phyloP scores from a whole-genome alignment of 768 basidiomycete species.

The Termitomyces eurrhizus region DNA sequence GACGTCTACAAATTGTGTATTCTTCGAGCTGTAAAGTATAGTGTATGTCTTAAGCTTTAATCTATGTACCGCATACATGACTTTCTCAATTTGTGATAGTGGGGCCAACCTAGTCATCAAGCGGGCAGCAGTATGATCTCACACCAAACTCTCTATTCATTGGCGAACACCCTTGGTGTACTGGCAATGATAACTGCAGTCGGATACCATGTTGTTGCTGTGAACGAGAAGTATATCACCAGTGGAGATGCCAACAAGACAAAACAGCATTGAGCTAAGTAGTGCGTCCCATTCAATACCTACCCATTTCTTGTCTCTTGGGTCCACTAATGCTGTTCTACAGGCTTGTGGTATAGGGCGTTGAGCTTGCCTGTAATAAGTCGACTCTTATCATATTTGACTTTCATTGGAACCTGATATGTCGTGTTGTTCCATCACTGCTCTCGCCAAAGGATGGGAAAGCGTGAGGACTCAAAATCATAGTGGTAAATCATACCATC shows the following conservation, averaged over 20 bases:
- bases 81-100: neutral
- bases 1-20: neutral
- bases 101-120: neutral
- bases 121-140: conserved; percentile 56
- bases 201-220: conserved; percentile 86
- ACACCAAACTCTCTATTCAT: conserved; percentile 72
- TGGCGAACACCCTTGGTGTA: conserved; percentile 80
- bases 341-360: neutral
- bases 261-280: conserved; percentile 13
- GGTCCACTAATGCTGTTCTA: neutral
- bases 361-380: neutral
- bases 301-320: neutral
- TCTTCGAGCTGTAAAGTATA: neutral
- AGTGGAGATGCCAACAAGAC: conserved; percentile 20
- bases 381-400: neutral
- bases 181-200: conserved; percentile 87
- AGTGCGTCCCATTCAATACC: neutral
- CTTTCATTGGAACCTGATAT: too few relatives aligned
- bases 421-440: too few relatives aligned
- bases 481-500: too few relatives aligned
- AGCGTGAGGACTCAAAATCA: too few relatives aligned
- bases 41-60: neutral
- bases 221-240: conserved; percentile 55
- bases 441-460: too few relatives aligned
- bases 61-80: neutral